Conservation (phyloP, 2,329 filamentous ascomycete species). For the Orbilia ellipsospora region DNA sequence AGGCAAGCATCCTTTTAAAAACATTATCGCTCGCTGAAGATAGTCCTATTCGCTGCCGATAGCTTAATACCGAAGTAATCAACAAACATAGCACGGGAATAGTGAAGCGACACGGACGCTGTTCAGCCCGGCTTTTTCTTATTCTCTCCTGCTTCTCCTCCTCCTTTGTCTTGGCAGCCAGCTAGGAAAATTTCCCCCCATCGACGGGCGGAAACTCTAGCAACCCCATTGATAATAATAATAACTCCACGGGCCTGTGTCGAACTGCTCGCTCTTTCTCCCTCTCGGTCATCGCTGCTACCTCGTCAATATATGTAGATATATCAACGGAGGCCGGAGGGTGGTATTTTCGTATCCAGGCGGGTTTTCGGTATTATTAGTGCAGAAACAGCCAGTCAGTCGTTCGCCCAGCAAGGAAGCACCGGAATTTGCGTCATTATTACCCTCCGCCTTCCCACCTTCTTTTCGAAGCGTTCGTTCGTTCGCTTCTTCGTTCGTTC, state of each 20-base stretch:
- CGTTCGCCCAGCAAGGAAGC: constrained; percentile 22
- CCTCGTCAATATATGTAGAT: constrained; percentile 8
- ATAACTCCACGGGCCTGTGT: constrained; percentile 9
- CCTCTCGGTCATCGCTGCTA: not conserved
- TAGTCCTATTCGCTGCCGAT: too few relatives aligned
- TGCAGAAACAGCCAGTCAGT: not conserved
- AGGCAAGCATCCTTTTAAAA: not conserved
- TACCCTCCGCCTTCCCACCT: constrained; percentile 20
- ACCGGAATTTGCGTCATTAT: constrained; percentile 55
- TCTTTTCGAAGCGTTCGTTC: not conserved
- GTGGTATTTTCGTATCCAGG: constrained; percentile 10
- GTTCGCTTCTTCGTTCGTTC: constrained; percentile 3
- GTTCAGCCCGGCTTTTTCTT: constrained; percentile 7
- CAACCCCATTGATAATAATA: constrained; percentile 12
- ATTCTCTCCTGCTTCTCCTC: constrained; percentile 6
- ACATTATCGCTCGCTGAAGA: not conserved
- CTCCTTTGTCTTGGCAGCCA: not conserved
- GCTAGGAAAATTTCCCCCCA: constrained; percentile 19
- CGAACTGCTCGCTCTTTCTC: constrained; percentile 10
- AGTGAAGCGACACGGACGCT: too few relatives aligned
- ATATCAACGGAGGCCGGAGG: not conserved
- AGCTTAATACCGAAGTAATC: too few relatives aligned
- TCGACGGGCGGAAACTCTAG: constrained; percentile 49
- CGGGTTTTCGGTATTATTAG: not conserved
- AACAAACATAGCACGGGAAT: too few relatives aligned